These are phyloP conservation scores for Antrodiella citrinella DNA, from an alignment of 768 basidiomycete species.

Conservation along the genomic window DNA sequence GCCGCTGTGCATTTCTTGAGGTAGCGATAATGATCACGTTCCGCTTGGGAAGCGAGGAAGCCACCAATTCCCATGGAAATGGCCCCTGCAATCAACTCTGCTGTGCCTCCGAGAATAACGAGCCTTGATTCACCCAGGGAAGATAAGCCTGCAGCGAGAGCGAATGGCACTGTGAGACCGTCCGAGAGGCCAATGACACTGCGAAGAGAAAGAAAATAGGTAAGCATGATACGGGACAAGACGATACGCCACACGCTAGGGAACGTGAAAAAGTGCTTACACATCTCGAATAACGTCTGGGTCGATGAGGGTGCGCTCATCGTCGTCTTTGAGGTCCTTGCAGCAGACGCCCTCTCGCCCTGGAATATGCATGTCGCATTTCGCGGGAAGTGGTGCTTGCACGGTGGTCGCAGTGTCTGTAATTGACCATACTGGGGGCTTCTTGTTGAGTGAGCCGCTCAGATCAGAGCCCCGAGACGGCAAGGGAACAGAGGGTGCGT, in stretches of 20 bases:
- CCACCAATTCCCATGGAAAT: slow-evolving; percentile 99
- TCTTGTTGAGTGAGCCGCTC: slow-evolving; percentile 15
- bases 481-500: slow-evolving; percentile 12
- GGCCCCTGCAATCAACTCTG: slow-evolving; percentile 93
- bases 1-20: slow-evolving; percentile 64
- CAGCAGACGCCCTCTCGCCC: slow-evolving; percentile 68
- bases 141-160: slow-evolving; percentile 81
- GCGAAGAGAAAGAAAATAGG: slow-evolving; percentile 8
- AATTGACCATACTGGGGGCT: slow-evolving; percentile 62
- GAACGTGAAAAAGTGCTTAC: slow-evolving; percentile 34
- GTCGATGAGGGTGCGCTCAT: slow-evolving; percentile 74
- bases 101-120: slow-evolving; percentile 91
- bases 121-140: slow-evolving; percentile 83
- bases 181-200: slow-evolving; percentile 89
- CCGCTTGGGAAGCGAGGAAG: slow-evolving; percentile 94
- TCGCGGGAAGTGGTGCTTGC: slow-evolving; percentile 40
- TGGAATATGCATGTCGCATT: slow-evolving; percentile 48
- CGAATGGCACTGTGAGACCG: slow-evolving; percentile 88
- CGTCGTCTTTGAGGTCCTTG: slow-evolving; percentile 74
- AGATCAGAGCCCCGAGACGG: slow-evolving; percentile 6
- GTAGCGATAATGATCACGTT: slow-evolving; percentile 91
- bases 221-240: no score
- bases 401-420: slow-evolving; percentile 28
- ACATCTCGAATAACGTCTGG: slow-evolving; percentile 85
- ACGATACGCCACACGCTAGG: background rate